phyloP scores from a whole-genome alignment of 2,329 filamentous ascomycete species.

The Metarhizium sp. region DNA sequence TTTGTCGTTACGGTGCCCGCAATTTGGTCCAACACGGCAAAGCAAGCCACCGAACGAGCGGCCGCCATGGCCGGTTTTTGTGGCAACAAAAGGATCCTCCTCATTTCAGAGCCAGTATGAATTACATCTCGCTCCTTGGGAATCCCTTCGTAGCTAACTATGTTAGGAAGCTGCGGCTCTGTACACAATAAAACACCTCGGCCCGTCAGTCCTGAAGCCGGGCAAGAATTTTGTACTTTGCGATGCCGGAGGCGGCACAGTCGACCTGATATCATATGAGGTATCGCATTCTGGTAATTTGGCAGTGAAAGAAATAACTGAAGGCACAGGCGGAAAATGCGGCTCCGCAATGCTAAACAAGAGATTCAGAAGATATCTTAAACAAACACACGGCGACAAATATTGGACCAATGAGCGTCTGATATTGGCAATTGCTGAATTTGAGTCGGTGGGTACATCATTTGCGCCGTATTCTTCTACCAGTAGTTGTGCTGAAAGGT shows the following conservation, averaged over 20 bases:
- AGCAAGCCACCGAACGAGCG: constrained; percentile 35
- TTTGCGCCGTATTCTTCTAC: background rate
- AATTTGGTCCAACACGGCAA: constrained; percentile 48
- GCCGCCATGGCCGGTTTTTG: constrained; percentile 29
- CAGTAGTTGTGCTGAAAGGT: background rate
- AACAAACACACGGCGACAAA: constrained; percentile 31
- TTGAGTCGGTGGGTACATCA: constrained; percentile 28
- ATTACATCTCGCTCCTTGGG: background rate
- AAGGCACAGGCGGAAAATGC: constrained; percentile 39
- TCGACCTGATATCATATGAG: constrained; percentile 44
- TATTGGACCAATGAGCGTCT: constrained; percentile 33
- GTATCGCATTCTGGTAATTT: constrained; percentile 32
- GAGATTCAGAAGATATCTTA: constrained; percentile 35
- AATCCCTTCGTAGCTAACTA: constrained; percentile 2
- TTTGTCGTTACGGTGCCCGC: constrained; percentile 50
- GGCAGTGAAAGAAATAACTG: constrained; percentile 37
- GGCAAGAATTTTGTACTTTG: constrained; percentile 42
- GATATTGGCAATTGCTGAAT: constrained; percentile 30
- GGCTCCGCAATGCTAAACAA: constrained; percentile 40
- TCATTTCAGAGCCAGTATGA: constrained; percentile 39
- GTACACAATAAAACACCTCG: constrained; percentile 35
- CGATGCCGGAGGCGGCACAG: constrained; percentile 45
- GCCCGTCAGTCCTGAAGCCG: constrained; percentile 29
- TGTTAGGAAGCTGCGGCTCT: constrained; percentile 39
- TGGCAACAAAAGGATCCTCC: constrained; percentile 30